phyloP scores from a whole-genome alignment of 345 rosid species.

The Dovyalis caffra region DNA sequence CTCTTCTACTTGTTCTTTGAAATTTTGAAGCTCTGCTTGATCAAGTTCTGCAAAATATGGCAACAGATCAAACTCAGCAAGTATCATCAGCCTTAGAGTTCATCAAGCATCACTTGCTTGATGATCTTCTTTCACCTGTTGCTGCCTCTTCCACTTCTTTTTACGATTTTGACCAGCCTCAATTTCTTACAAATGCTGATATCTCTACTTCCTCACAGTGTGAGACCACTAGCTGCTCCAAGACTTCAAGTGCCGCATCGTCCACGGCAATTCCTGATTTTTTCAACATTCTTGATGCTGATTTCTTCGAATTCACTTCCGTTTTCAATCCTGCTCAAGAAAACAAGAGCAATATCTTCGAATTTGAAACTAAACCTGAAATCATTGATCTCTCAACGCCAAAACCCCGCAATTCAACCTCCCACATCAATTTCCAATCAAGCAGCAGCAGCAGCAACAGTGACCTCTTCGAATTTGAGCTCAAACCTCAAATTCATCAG shows the following conservation, averaged over 20 bases:
- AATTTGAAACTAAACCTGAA: slow-evolving; percentile 45
- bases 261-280: slow-evolving; percentile 19
- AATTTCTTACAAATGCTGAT: background rate
- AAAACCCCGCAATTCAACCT: slow-evolving; percentile 3
- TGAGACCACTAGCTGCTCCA: slow-evolving; percentile 12
- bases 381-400: slow-evolving; percentile 37
- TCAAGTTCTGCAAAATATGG: slow-evolving; percentile 25
- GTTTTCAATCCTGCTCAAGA: background rate
- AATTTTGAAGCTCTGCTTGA: background rate
- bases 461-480: slow-evolving; percentile 20
- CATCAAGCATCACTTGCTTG: slow-evolving; percentile 57
- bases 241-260: slow-evolving; percentile 29
- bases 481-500: slow-evolving; percentile 14
- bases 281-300: slow-evolving; percentile 10
- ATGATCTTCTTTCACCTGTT: slow-evolving; percentile 31
- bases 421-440: background rate
- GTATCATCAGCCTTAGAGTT: slow-evolving; percentile 40
- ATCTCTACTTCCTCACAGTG: background rate
- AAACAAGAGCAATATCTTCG: slow-evolving; percentile 15
- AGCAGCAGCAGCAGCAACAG: background rate
- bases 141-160: background rate
- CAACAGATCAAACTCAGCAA: slow-evolving; percentile 25
- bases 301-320: slow-evolving; percentile 26
- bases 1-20: background rate
- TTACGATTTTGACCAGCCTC: no score